Percentiles rank a stretch among this genome's conserved stretches.
Conservation (phyloP, 2,329 filamentous ascomycete species). For the Aureobasidium subglaciale region DNA sequence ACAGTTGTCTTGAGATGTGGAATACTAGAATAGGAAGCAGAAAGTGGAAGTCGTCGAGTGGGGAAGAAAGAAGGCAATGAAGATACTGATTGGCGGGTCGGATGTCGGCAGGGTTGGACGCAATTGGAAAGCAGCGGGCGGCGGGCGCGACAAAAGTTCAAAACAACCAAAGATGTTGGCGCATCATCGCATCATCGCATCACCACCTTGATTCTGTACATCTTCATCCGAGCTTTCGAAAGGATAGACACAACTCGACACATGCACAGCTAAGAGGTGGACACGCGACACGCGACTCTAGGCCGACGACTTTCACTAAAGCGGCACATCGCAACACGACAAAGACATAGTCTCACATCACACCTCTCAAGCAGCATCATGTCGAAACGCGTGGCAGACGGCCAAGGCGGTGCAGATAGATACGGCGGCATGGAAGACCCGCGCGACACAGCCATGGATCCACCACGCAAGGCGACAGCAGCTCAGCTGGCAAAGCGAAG, state of each 20-base stretch:
- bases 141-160: conserved; percentile 10
- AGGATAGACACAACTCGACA: not conserved
- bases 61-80: not conserved
- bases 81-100: conserved; percentile 2
- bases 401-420: conserved; percentile 17
- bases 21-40: not conserved
- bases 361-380: too few relatives aligned
- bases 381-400: conserved; percentile 18
- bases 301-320: not conserved
- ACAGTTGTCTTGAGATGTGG: not conserved
- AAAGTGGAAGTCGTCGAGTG: not conserved
- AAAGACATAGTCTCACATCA: too few relatives aligned
- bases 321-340: not conserved
- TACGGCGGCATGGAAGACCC: conserved; percentile 13
- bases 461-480: conserved; percentile 18
- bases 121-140: not conserved
- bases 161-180: not conserved
- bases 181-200: not conserved
- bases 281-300: not conserved
- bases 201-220: not conserved
- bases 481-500: conserved; percentile 19
- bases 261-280: not conserved
- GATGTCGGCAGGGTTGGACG: not conserved
- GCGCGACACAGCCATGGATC: conserved; percentile 14
- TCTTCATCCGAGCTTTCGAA: too few relatives aligned